Percentiles rank a stretch among this genome's conserved stretches.
These are phyloP conservation scores for Rauvolfia tetraphylla DNA, from an alignment of 257 asterid species.

Conservation along the genomic window DNA sequence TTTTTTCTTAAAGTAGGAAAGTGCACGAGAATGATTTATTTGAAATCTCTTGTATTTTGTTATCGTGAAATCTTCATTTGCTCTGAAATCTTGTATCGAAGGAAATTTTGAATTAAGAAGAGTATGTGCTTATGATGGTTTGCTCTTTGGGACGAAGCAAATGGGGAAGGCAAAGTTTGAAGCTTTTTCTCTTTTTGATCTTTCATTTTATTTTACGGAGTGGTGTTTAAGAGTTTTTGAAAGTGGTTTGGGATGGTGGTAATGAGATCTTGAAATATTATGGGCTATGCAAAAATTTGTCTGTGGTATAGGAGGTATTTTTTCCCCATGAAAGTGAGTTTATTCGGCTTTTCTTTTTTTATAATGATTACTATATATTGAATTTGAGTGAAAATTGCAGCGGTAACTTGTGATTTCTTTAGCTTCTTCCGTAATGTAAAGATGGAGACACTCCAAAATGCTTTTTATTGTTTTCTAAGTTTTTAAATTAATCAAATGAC, in stretches of 20 bases:
- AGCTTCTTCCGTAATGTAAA: no score
- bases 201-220: neutral
- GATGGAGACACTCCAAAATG: no score
- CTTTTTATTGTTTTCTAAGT: no score
- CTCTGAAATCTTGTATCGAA: no score
- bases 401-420: neutral
- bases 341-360: neutral
- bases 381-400: constrained; percentile 2
- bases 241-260: neutral
- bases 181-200: neutral
- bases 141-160: neutral
- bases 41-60: neutral
- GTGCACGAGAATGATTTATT: constrained; percentile 12
- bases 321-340: neutral
- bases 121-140: neutral
- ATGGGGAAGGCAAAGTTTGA: constrained; percentile 4
- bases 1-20: neutral
- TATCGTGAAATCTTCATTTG: neutral
- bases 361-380: neutral
- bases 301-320: neutral
- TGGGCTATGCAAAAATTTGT: neutral
- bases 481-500: no score
- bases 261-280: neutral
- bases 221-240: no score
- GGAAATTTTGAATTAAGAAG: neutral